phyloP scores from a whole-genome alignment of 495 filamentous ascomycete species.

The Usnea hakonensis region DNA sequence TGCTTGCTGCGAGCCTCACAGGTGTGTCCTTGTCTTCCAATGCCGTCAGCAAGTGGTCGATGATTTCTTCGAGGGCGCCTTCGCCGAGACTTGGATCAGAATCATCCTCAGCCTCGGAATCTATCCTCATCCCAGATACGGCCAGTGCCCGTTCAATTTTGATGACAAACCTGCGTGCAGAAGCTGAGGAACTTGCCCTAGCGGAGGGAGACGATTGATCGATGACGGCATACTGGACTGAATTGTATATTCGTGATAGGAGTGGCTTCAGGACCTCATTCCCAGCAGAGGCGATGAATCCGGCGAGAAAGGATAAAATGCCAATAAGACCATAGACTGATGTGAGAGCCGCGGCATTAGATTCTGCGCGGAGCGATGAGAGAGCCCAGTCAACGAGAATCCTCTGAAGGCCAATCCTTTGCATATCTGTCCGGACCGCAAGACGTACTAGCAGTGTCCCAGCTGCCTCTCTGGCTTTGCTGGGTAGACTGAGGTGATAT shows the following conservation, averaged over 20 bases:
- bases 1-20: constrained; percentile 83
- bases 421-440: constrained; percentile 81
- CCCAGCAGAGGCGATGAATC: constrained; percentile 53
- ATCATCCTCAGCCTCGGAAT: constrained; percentile 34
- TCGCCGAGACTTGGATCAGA: constrained; percentile 34
- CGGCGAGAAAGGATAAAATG: constrained; percentile 67
- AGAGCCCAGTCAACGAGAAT: constrained; percentile 63
- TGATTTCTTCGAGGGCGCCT: constrained; percentile 61
- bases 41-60: constrained; percentile 59
- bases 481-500: constrained; percentile 60
- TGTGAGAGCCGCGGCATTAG: constrained; percentile 31
- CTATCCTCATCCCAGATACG: constrained; percentile 28
- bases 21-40: constrained; percentile 80
- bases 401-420: constrained; percentile 59
- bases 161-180: constrained; percentile 70
- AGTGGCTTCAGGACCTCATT: constrained; percentile 45
- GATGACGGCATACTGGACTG: constrained; percentile 40
- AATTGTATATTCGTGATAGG: constrained; percentile 43
- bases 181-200: constrained; percentile 51
- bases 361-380: constrained; percentile 38
- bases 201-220: constrained; percentile 34
- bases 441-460: constrained; percentile 73
- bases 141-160: constrained; percentile 72
- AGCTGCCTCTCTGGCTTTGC: constrained; percentile 84
- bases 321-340: constrained; percentile 60